Evolutionary conservation across 176 grass and related monocot species (phyloP).

Genomic region (Thalia dealbata): DNA sequence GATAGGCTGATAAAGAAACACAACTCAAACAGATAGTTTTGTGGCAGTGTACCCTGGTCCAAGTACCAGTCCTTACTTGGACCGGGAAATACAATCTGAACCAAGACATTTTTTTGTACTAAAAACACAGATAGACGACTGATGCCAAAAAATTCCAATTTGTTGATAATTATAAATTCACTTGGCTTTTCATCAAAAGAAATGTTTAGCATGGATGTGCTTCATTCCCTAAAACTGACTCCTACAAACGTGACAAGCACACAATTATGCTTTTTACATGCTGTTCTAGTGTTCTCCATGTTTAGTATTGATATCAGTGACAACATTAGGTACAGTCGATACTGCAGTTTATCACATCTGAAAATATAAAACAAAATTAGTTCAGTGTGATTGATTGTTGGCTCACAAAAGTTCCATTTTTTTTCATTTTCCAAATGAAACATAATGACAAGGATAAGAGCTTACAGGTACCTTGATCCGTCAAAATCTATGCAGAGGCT

Average conservation of each 20-base stretch:
- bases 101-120: background rate
- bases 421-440: background rate
- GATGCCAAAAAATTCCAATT: background rate
- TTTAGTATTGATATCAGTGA: background rate
- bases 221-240: background rate
- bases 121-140: background rate
- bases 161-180: background rate
- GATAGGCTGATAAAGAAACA: too few species aligned
- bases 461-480: conserved; percentile 49
- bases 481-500: conserved; percentile 53
- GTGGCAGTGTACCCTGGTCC: too few species aligned
- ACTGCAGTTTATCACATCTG: background rate
- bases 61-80: too few species aligned
- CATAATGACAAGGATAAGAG: background rate
- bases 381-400: background rate
- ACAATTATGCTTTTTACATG: background rate
- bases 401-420: background rate
- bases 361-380: background rate
- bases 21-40: too few species aligned
- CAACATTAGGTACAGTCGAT: background rate
- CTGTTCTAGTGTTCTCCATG: background rate
- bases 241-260: background rate
- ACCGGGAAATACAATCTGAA: too few species aligned
- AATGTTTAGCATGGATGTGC: background rate
- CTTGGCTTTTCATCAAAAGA: background rate